Percentiles rank a stretch among this genome's conserved stretches.
Conservation (phyloP, 169 alveolate species). For the Plasmodium vinckei region DNA sequence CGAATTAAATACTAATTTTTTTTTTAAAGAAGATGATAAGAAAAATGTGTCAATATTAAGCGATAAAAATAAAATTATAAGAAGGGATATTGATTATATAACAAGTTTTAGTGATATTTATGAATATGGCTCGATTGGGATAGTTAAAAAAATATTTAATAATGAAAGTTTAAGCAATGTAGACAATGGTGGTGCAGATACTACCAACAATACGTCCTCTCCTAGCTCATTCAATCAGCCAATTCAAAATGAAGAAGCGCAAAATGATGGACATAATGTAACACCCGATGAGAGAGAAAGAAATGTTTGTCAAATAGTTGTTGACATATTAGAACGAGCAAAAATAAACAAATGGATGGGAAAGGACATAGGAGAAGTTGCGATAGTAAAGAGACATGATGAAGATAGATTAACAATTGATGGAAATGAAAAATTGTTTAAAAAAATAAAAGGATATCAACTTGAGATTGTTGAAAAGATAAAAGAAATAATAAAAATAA, state of each 20-base stretch:
- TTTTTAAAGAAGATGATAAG: neutral
- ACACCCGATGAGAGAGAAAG: no score
- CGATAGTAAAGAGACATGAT: neutral
- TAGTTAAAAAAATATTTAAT: conserved; percentile 9
- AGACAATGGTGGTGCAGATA: neutral
- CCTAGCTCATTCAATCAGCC: no score
- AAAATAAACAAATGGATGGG: conserved; percentile 53
- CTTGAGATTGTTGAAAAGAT: conserved; percentile 50
- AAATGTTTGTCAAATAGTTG: conserved; percentile 5
- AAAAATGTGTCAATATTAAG: neutral
- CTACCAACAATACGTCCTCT: neutral
- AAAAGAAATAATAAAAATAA: conserved; percentile 39
- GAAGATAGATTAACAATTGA: neutral
- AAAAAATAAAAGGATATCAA: conserved; percentile 38
- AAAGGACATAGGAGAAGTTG: conserved; percentile 13
- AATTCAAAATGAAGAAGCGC: no score
- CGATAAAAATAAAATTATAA: neutral
- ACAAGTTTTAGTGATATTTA: conserved; percentile 12
- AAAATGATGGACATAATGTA: no score
- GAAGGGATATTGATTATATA: conserved; percentile 32
- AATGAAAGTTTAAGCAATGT: conserved; percentile 3
- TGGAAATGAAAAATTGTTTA: neutral
- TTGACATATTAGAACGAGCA: conserved; percentile 19
- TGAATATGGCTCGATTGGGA: conserved; percentile 33
- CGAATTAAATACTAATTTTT: neutral